Evolutionary conservation across 1,284 basidiomycete species (phyloP), one percentile per base, ranked within the genome.

Genomic region (Trichosporon faecale): DNA sequence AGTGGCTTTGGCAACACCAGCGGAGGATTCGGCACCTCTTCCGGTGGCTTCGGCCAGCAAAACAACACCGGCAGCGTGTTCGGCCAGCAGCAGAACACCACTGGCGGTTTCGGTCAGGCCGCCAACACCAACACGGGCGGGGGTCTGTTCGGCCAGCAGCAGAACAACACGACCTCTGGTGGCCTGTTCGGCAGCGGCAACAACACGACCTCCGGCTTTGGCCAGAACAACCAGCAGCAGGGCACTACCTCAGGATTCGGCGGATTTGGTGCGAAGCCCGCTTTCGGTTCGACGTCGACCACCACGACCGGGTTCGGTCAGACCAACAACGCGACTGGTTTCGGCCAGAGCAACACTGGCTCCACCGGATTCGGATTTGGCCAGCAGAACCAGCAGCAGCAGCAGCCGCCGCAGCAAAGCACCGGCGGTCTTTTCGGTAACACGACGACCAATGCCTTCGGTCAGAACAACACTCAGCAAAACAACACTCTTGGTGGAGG

Each of bases 241-340:
- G 74, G 84, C 37, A 80, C 84, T 84, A 78, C 78, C 78, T 74
- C 76, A 65, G 82, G 82, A 60, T 75, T 79, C 23, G 67, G 57
- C 7, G 68, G 68, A 14, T 76, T 83, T 61, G 84, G 83, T 44
- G 80, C 77, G 11, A 84, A 84, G 71, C 82, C 83, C 52, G 71
- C 77, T 0, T 82, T 81, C 60, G 81, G 80, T 6, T 61, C 67
- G 65, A 64, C 77, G 2, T 68, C 70, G 49, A 66, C 70, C 63
- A 7, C 65, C 6, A 21, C 66, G 2, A 63, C 64, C 4, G 71
- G 76, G 73, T 33, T 74, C 70, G 44, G 76, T 4, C 29, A 49
- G 33, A 37, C n/a, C 25, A 23, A 70, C 16, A 44, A 79, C 12
- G 74, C 75, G 33, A 76, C 80, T 46, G 80, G 75, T 46, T 83